Percentiles rank a stretch among this genome's conserved stretches.
Evolutionary conservation across 1,284 basidiomycete species (phyloP).

Genomic region (Athelia psychrophila): DNA sequence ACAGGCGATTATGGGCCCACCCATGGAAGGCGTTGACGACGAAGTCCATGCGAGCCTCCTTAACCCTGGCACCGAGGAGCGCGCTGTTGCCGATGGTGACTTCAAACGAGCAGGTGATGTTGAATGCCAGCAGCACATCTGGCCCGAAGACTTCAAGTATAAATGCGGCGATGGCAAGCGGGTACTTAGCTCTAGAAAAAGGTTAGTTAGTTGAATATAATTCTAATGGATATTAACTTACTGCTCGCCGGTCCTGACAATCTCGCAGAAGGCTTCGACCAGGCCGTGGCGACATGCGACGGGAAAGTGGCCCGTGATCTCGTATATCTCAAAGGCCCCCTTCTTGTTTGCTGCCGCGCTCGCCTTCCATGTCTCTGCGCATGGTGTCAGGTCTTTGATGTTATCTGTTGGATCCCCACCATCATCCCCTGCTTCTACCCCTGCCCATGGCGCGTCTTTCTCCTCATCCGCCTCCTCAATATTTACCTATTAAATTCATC

Average conservation of each 20-base stretch:
- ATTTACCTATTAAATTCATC: not conserved
- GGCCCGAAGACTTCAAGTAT: constrained; percentile 9
- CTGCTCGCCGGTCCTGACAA: constrained; percentile 15
- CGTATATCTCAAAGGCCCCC: constrained; percentile 3
- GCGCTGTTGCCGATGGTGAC: constrained; percentile 10
- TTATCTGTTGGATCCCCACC: not conserved
- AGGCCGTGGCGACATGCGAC: constrained; percentile 18
- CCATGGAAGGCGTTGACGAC: constrained; percentile 26
- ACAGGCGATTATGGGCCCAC: constrained; percentile 21
- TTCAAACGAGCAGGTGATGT: constrained; percentile 14
- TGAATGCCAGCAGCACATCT: constrained; percentile 9
- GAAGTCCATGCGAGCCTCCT: not conserved
- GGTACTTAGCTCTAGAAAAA: constrained; percentile 14
- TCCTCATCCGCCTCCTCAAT: not conserved
- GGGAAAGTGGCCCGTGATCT: constrained; percentile 19
- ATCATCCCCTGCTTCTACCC: not conserved
- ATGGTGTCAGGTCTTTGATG: not conserved
- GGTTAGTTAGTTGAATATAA: not conserved
- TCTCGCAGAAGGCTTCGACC: constrained; percentile 13
- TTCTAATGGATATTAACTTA: not conserved
- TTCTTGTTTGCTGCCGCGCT: not conserved
- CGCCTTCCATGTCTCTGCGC: not conserved
- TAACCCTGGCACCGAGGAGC: constrained; percentile 9
- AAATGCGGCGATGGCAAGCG: constrained; percentile 8
- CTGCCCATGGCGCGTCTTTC: not conserved